Conservation (phyloP, 495 filamentous ascomycete species). For the Tuber microsphaerosporum region DNA sequence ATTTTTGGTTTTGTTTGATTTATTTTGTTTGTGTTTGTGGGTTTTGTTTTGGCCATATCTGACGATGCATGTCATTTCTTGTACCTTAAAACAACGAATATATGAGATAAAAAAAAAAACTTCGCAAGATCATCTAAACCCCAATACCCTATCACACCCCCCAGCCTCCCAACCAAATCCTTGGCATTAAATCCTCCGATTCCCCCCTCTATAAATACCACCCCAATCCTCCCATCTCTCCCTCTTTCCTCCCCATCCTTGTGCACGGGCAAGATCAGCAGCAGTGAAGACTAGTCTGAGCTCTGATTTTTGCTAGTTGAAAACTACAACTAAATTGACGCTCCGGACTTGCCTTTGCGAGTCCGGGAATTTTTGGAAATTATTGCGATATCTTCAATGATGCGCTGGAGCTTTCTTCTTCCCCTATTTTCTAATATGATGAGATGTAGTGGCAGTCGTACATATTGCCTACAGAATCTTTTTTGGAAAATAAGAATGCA, state of each 20-base stretch:
- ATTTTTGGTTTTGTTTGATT: no score
- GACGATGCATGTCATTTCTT: no score
- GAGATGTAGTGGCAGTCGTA: no score
- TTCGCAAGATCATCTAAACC: no score
- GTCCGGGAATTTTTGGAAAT: neutral
- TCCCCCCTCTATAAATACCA: neutral
- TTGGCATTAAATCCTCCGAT: neutral
- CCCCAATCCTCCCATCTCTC: neutral
- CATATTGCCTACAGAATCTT: no score
- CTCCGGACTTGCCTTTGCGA: neutral
- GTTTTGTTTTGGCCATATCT: no score
- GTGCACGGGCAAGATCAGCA: neutral
- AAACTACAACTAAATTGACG: neutral
- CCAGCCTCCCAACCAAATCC: neutral
- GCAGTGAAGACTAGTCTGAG: neutral
- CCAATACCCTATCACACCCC: no score
- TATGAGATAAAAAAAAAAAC: no score
- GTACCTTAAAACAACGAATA: no score
- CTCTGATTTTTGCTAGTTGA: conserved; percentile 2
- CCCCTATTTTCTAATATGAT: no score
- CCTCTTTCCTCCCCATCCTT: neutral
- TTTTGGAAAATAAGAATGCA: no score
- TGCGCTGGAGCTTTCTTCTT: neutral
- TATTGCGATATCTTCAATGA: neutral
- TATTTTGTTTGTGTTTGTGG: no score